Conservation (phyloP, 306 rosid species). For the Trifolium subterraneum region DNA sequence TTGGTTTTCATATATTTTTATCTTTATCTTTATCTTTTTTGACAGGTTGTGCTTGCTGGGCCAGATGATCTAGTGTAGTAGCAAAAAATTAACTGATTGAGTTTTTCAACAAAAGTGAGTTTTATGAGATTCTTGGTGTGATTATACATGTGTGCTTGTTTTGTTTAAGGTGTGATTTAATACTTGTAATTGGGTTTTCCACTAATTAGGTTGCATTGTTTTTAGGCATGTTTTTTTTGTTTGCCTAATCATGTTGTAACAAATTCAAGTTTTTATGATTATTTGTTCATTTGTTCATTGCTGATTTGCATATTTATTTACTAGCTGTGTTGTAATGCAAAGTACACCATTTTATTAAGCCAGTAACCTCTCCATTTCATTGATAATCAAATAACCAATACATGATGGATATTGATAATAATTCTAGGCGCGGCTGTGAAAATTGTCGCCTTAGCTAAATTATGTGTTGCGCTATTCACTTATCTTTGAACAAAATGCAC, state of each 20-base stretch:
- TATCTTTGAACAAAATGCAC: neutral
- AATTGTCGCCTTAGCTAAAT: neutral
- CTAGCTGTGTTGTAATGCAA: no score
- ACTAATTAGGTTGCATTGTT: slow-evolving; percentile 81
- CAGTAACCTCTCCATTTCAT: no score
- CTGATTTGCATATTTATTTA: slow-evolving; percentile 45
- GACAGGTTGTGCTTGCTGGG: slow-evolving; percentile 91
- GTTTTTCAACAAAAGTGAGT: slow-evolving; percentile 51
- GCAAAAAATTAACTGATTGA: slow-evolving; percentile 54
- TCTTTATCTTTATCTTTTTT: slow-evolving; percentile 25
- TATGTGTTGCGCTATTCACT: neutral
- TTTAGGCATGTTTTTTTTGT: slow-evolving; percentile 90
- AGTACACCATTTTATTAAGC: no score
- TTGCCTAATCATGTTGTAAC: slow-evolving; percentile 87
- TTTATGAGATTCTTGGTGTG: slow-evolving; percentile 56
- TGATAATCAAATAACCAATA: no score
- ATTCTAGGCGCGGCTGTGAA: no score
- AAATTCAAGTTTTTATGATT: slow-evolving; percentile 50
- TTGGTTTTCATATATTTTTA: slow-evolving; percentile 25
- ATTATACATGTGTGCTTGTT: slow-evolving; percentile 61
- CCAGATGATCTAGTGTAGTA: slow-evolving; percentile 90
- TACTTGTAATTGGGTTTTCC: slow-evolving; percentile 59
- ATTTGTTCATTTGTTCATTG: slow-evolving; percentile 74
- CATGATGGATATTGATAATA: no score
- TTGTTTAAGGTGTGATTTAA: slow-evolving; percentile 47